Evolutionary conservation across 2,329 filamentous ascomycete genomes (phyloP).

Genomic region (Fusarium kyushuense): DNA sequence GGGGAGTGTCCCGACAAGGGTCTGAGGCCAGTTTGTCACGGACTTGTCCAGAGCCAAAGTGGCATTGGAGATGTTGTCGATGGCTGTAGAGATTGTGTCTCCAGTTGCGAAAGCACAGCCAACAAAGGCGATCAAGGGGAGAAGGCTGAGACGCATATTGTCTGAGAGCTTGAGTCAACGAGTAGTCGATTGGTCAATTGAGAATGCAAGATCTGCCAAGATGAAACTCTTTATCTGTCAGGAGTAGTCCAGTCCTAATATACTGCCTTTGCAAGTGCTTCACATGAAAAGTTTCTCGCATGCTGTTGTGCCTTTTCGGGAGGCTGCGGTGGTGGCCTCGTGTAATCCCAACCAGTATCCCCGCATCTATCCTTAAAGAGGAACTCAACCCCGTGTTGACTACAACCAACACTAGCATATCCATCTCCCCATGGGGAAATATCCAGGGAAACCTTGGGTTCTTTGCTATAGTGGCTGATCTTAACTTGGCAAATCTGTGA

Average conservation of each 20-base stretch:
- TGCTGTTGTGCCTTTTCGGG: conserved; percentile 19
- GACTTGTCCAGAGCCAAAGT: conserved; percentile 52
- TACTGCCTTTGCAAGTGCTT: conserved; percentile 23
- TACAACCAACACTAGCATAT: conserved; percentile 17
- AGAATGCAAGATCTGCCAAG: conserved; percentile 26
- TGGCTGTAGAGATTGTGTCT: conserved; percentile 52
- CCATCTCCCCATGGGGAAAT: conserved; percentile 38
- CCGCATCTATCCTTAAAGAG: conserved; percentile 42
- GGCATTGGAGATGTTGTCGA: conserved; percentile 51
- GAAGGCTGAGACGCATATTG: conserved; percentile 45
- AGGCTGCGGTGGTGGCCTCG: conserved; percentile 36
- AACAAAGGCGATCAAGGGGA: conserved; percentile 43
- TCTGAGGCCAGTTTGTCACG: conserved; percentile 55
- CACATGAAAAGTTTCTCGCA: conserved; percentile 28
- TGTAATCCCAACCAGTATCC: conserved; percentile 36
- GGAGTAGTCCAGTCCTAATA: conserved; percentile 29
- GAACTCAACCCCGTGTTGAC: conserved; percentile 30
- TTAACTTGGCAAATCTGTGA: conserved; percentile 31
- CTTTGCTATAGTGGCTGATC: conserved; percentile 31
- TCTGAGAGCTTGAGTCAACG: conserved; percentile 25
- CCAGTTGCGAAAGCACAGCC: conserved; percentile 50
- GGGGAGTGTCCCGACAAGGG: conserved; percentile 54
- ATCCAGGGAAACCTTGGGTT: conserved; percentile 13
- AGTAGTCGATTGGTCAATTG: conserved; percentile 37
- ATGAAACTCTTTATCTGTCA: conserved; percentile 1